phyloP scores from a whole-genome alignment of 495 filamentous ascomycete species.

The Penicillium subrubescens region DNA sequence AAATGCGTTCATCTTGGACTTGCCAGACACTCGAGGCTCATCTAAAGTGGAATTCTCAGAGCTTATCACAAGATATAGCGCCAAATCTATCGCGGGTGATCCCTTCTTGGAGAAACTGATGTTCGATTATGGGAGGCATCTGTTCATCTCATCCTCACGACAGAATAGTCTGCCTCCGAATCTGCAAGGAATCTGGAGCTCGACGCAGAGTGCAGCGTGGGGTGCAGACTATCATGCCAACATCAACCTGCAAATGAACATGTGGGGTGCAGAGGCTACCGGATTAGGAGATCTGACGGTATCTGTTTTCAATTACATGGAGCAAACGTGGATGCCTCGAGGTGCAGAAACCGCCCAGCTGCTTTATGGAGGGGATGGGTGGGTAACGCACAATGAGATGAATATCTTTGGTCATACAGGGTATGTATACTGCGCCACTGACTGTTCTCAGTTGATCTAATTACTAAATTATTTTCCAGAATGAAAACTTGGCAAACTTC shows the following conservation, averaged over 20 bases:
- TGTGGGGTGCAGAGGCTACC: slow-evolving; percentile 45
- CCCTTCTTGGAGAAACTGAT: slow-evolving; percentile 48
- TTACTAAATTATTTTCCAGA: neutral
- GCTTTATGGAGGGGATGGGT: slow-evolving; percentile 40
- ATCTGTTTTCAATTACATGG: slow-evolving; percentile 49
- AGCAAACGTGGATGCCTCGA: slow-evolving; percentile 53
- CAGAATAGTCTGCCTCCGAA: slow-evolving; percentile 47
- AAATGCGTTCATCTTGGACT: slow-evolving; percentile 37
- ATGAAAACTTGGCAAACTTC: slow-evolving; percentile 46
- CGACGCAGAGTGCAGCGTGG: slow-evolving; percentile 39
- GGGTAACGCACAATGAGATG: slow-evolving; percentile 51
- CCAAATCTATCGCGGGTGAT: slow-evolving; percentile 28
- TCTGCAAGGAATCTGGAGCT: slow-evolving; percentile 49
- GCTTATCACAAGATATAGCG: slow-evolving; percentile 36
- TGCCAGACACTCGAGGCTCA: slow-evolving; percentile 43
- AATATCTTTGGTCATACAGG: slow-evolving; percentile 55
- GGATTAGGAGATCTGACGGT: slow-evolving; percentile 33
- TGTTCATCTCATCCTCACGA: slow-evolving; percentile 45
- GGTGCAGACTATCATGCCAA: slow-evolving; percentile 53
- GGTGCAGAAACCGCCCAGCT: slow-evolving; percentile 51
- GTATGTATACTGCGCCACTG: slow-evolving; percentile 7
- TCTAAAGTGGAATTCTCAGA: slow-evolving; percentile 36
- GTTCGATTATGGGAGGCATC: slow-evolving; percentile 48
- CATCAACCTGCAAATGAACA: slow-evolving; percentile 58
- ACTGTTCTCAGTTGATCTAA: neutral